phyloP scores from a whole-genome alignment of 2,329 filamentous ascomycete species.

The Lizonia empirigonia region DNA sequence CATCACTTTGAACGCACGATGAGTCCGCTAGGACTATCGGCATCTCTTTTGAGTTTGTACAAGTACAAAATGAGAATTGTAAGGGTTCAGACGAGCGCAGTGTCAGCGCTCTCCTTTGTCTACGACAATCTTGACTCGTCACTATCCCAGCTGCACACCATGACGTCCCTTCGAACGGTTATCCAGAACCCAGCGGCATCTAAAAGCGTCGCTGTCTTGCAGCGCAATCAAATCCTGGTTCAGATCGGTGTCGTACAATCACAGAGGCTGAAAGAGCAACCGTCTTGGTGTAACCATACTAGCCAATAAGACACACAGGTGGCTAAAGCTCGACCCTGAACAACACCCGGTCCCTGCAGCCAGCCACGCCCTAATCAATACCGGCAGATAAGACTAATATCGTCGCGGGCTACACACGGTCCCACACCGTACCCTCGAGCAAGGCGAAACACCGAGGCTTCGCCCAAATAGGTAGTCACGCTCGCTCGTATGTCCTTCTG shows the following conservation, averaged over 20 bases:
- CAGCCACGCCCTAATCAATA: slow-evolving; percentile 10
- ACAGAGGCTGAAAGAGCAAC: slow-evolving; percentile 14
- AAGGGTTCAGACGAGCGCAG: slow-evolving; percentile 5
- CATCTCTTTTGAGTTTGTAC: slow-evolving; percentile 6
- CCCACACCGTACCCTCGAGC: neutral
- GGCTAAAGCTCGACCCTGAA: slow-evolving; percentile 10
- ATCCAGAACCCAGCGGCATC: neutral
- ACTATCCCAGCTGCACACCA: neutral
- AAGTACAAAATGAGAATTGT: slow-evolving; percentile 1
- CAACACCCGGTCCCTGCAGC: neutral
- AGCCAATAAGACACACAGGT: neutral
- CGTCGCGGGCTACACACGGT: slow-evolving; percentile 11
- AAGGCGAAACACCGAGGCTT: slow-evolving; percentile 3
- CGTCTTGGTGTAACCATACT: slow-evolving; percentile 1
- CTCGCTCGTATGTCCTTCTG: slow-evolving; percentile 1
- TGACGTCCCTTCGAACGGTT: neutral
- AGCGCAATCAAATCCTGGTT: slow-evolving; percentile 6
- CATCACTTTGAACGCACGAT: neutral
- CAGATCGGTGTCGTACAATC: slow-evolving; percentile 7
- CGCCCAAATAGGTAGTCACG: slow-evolving; percentile 6
- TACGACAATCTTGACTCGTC: neutral
- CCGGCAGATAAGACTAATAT: slow-evolving; percentile 5
- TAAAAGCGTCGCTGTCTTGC: slow-evolving; percentile 7
- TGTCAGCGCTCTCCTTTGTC: slow-evolving; percentile 1
- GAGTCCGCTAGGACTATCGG: neutral